Percentiles rank a stretch among this genome's conserved stretches.
These are phyloP conservation scores for Aspergillus pseudoterreus DNA, from an alignment of 2,329 filamentous ascomycete genomes.

Conservation along the genomic window DNA sequence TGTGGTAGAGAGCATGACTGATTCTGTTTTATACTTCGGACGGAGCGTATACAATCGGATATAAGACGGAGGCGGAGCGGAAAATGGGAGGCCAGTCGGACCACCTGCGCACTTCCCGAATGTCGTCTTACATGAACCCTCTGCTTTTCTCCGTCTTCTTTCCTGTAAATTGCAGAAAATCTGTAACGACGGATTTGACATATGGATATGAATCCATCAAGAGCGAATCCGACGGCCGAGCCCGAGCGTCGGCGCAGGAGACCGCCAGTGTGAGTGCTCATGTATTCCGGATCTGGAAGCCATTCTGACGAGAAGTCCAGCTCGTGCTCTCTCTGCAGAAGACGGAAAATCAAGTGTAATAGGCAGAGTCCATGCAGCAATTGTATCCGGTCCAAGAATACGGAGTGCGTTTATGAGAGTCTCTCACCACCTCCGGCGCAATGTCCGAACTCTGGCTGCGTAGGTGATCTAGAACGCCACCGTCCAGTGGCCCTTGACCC, in stretches of 20 bases:
- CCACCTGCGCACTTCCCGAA: slow-evolving; percentile 20
- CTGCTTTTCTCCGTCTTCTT: neutral
- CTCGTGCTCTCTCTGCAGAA: slow-evolving; percentile 56
- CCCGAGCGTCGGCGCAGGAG: slow-evolving; percentile 38
- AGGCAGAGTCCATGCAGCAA: slow-evolving; percentile 57
- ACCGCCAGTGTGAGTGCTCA: slow-evolving; percentile 40
- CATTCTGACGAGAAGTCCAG: slow-evolving; percentile 27
- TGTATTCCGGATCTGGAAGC: neutral
- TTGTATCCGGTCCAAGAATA: slow-evolving; percentile 45
- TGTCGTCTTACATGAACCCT: neutral
- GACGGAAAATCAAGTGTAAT: slow-evolving; percentile 61
- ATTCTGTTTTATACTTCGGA: neutral
- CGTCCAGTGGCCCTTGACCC: neutral
- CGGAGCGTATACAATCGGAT: neutral
- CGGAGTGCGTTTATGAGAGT: slow-evolving; percentile 19
- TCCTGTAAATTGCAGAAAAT: neutral
- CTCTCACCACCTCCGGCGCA: slow-evolving; percentile 6
- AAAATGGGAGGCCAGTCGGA: slow-evolving; percentile 21
- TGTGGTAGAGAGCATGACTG: no score
- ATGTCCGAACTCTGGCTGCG: slow-evolving; percentile 3
- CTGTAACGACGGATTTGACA: neutral
- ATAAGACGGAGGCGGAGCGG: slow-evolving; percentile 15
- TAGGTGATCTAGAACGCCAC: no score
- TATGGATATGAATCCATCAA: neutral
- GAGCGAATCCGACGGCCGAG: slow-evolving; percentile 18